Conservation (phyloP, 2,329 filamentous ascomycete genomes). For the Alternaria hordeiaustralica region DNA sequence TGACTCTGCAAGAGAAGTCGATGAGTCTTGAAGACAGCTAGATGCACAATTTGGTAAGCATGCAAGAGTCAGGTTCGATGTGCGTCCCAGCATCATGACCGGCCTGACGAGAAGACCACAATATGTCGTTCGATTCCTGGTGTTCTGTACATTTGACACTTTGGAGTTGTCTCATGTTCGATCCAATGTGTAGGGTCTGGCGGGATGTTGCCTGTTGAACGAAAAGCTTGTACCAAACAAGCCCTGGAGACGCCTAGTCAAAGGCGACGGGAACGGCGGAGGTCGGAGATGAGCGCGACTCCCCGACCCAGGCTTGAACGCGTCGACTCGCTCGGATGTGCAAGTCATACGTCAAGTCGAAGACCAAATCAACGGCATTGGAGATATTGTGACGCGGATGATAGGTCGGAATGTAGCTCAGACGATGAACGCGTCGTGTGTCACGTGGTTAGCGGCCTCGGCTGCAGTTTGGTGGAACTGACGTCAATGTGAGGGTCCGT, state of each 20-base stretch:
- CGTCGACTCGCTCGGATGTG: neutral
- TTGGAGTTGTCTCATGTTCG: neutral
- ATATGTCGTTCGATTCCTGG: neutral
- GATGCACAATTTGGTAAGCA: neutral
- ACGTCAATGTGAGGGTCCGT: constrained; percentile 6
- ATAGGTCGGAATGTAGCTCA: neutral
- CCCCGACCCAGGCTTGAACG: neutral
- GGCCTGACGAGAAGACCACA: neutral
- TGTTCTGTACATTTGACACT: neutral
- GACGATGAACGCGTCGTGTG: neutral
- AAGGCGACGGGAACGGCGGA: neutral
- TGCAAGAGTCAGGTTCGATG: neutral
- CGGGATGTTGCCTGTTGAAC: neutral
- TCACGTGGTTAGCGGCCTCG: neutral
- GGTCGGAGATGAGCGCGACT: neutral
- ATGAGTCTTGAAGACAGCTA: too few species aligned
- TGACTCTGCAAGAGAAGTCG: neutral
- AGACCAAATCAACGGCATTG: neutral
- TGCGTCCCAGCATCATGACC: neutral
- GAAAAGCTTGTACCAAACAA: neutral
- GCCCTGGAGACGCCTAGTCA: neutral
- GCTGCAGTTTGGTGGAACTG: neutral
- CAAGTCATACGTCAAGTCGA: too few species aligned
- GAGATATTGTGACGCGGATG: neutral
- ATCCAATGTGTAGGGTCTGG: neutral